A percentile compares a stretch with the other conserved stretches of the same genome.
Evolutionary conservation across 176 grass and related monocot genomes (phyloP).

Genomic region (Elymus sibiricus): DNA sequence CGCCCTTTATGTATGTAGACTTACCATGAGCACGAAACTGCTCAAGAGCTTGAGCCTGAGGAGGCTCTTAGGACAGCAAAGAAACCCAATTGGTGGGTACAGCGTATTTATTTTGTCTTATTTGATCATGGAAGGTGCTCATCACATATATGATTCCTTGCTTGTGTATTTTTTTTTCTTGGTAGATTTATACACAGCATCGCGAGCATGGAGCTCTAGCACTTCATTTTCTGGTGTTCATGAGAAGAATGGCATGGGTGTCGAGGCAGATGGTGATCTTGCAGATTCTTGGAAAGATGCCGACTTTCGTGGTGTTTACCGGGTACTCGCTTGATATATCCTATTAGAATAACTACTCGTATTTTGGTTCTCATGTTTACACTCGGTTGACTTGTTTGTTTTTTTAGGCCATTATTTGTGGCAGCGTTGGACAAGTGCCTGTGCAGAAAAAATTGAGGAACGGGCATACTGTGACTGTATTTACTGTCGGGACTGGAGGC

Average conservation of each 20-base stretch:
- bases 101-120: background rate
- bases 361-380: conserved; percentile 1
- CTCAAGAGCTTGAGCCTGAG: conserved; percentile 34
- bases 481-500: conserved; percentile 87
- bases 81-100: conserved; percentile 40
- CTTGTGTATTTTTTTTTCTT: background rate
- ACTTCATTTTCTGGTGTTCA: conserved; percentile 34
- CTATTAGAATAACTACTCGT: background rate
- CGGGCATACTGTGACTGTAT: conserved; percentile 64
- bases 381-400: background rate
- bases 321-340: conserved; percentile 36
- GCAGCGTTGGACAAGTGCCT: conserved; percentile 65
- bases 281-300: conserved; percentile 16
- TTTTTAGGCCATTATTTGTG: conserved; percentile 81
- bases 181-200: conserved; percentile 41
- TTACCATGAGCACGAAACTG: conserved; percentile 40
- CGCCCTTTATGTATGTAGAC: conserved; percentile 25
- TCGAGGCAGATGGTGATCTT: conserved; percentile 21
- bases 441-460: conserved; percentile 77
- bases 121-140: background rate
- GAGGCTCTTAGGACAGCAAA: conserved; percentile 26
- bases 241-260: conserved; percentile 26
- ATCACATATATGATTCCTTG: background rate
- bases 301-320: conserved; percentile 64
- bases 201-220: conserved; percentile 46